Evolutionary conservation across 2,329 filamentous ascomycete species (phyloP).

Genomic region (Neofusicoccum cordaticola): DNA sequence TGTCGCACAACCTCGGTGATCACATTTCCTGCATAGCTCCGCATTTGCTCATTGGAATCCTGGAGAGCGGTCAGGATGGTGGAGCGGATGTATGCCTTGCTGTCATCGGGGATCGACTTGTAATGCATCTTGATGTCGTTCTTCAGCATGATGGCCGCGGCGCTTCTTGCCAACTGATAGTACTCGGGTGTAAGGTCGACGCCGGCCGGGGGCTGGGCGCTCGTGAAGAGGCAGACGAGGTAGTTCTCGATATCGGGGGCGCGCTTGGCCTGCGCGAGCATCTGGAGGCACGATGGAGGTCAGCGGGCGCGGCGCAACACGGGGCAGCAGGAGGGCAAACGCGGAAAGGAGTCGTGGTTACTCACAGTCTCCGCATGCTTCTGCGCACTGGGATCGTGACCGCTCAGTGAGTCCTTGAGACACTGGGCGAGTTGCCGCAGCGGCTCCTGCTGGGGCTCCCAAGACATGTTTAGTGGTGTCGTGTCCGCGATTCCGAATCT

Average conservation of each 20-base stretch:
- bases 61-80: constrained; percentile 76
- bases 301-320: constrained; percentile 1
- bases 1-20: constrained; percentile 86
- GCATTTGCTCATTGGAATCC: constrained; percentile 77
- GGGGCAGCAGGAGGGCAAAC: constrained; percentile 11
- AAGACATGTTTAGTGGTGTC: constrained; percentile 62
- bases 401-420: constrained; percentile 88
- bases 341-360: constrained; percentile 23
- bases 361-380: constrained; percentile 86
- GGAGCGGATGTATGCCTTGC: constrained; percentile 73
- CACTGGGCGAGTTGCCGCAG: constrained; percentile 85
- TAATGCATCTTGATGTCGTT: constrained; percentile 80
- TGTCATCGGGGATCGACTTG: constrained; percentile 70
- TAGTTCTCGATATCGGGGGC: constrained; percentile 98
- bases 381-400: constrained; percentile 73
- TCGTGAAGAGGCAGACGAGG: constrained; percentile 85
- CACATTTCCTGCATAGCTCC: constrained; percentile 86
- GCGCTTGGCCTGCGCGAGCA: constrained; percentile 83
- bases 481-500: constrained; percentile 13
- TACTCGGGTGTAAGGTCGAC: constrained; percentile 59
- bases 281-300: constrained; percentile 54
- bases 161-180: constrained; percentile 75
- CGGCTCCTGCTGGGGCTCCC: constrained; percentile 86
- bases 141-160: constrained; percentile 92
- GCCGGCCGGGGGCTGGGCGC: constrained; percentile 58